Evolutionary conservation across 177 flowering plant genomes (phyloP).

Genomic region (Tripterygium wilfordii): DNA sequence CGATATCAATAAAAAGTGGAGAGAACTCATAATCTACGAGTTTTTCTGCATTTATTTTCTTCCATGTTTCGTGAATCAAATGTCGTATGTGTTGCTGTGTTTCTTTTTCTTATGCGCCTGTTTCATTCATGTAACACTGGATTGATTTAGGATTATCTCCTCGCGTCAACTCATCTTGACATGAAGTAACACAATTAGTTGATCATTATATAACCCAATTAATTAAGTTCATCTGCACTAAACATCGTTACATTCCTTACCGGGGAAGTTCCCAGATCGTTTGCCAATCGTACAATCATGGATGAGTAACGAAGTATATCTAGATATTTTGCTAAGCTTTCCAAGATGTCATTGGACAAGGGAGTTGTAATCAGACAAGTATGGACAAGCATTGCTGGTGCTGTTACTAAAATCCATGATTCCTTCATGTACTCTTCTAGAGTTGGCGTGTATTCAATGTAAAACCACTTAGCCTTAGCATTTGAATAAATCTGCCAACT

Average conservation of each 20-base stretch:
- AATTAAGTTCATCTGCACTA: not conserved
- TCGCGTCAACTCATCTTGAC: constrained; percentile 8
- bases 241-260: no score
- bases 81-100: constrained; percentile 8
- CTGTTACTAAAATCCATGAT: no score
- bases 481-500: constrained; percentile 10
- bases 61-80: constrained; percentile 11
- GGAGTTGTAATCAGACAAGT: not conserved
- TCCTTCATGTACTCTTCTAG: no score
- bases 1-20: not conserved
- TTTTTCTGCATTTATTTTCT: constrained; percentile 8
- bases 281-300: no score
- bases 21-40: not conserved
- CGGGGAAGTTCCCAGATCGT: no score
- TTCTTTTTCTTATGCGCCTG: constrained; percentile 6
- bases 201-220: not conserved
- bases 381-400: no score
- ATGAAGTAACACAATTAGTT: no score
- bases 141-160: constrained; percentile 12
- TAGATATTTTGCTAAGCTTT: no score
- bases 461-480: constrained; percentile 7
- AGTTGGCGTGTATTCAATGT: no score
- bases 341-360: no score
- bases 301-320: no score
- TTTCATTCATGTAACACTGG: constrained; percentile 17